Evolutionary conservation across 495 filamentous ascomycete genomes (phyloP).

Genomic region (Aspergillus leporis): DNA sequence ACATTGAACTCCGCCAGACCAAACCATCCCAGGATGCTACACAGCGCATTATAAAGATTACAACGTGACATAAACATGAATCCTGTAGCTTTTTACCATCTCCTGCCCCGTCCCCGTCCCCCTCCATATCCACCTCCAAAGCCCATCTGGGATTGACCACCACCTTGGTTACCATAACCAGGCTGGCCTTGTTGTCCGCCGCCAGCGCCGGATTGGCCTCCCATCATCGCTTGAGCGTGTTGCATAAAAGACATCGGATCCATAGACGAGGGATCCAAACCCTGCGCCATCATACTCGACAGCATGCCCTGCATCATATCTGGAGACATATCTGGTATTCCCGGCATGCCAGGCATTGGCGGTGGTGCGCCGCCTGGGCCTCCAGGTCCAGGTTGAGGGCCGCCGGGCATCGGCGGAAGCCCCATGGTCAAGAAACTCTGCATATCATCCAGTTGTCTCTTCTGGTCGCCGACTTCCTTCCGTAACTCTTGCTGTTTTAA

Average conservation of each 20-base stretch:
- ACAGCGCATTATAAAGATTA: slow-evolving; percentile 19
- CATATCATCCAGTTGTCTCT: slow-evolving; percentile 87
- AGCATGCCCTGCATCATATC: slow-evolving; percentile 82
- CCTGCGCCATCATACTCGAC: slow-evolving; percentile 75
- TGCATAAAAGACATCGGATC: slow-evolving; percentile 61
- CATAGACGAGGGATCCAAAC: slow-evolving; percentile 82
- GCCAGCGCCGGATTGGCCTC: slow-evolving; percentile 40
- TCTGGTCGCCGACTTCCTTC: slow-evolving; percentile 70
- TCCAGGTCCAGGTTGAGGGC: slow-evolving; percentile 45
- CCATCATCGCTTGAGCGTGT: slow-evolving; percentile 54
- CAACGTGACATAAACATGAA: slow-evolving; percentile 11
- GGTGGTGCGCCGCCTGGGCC: slow-evolving; percentile 41
- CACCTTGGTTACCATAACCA: slow-evolving; percentile 45
- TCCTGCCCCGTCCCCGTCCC: slow-evolving; percentile 47
- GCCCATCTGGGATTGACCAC: slow-evolving; percentile 49
- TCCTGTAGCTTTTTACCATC: slow-evolving; percentile 35
- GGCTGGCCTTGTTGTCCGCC: slow-evolving; percentile 42
- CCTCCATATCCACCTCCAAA: slow-evolving; percentile 51
- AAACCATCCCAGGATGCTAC: slow-evolving; percentile 13
- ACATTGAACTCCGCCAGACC: slow-evolving; percentile 30
- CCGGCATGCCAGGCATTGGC: slow-evolving; percentile 65
- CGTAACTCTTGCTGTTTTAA: slow-evolving; percentile 79
- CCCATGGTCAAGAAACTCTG: slow-evolving; percentile 79
- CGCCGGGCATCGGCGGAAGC: slow-evolving; percentile 69
- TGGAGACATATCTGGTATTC: slow-evolving; percentile 69